These are phyloP conservation scores for Colletotrichum cuscutae DNA, from an alignment of 2,329 filamentous ascomycete genomes.

Conservation along the genomic window DNA sequence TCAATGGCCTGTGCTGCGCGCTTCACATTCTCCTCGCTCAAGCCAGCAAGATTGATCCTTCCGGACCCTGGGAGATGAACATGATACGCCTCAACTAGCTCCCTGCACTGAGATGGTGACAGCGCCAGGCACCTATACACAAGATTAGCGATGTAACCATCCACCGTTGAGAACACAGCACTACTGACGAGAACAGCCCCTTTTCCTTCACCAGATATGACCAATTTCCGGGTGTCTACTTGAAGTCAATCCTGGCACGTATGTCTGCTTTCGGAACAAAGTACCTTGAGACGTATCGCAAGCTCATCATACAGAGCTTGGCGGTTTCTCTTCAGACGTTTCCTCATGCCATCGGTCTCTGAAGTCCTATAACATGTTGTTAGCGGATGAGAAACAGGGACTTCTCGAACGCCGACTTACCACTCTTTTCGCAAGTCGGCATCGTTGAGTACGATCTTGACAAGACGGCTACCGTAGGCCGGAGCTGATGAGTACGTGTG, in stretches of 20 bases:
- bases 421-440: neutral
- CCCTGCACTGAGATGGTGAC: constrained; percentile 9
- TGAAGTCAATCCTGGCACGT: neutral
- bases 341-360: constrained; percentile 10
- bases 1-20: constrained; percentile 20
- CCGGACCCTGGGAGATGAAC: constrained; percentile 18
- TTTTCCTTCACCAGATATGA: constrained; percentile 13
- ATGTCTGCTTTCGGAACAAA: neutral
- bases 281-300: neutral
- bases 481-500: constrained; percentile 21
- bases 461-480: constrained; percentile 17
- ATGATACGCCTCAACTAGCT: neutral
- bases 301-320: neutral
- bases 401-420: neutral
- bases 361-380: neutral
- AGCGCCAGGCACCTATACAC: constrained; percentile 2
- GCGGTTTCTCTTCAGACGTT: constrained; percentile 7
- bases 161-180: too few species aligned
- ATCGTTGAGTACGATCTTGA: constrained; percentile 12
- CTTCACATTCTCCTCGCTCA: constrained; percentile 4
- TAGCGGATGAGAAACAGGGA: neutral
- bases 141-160: neutral
- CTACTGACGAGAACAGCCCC: constrained; percentile 25
- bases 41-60: constrained; percentile 19
- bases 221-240: constrained; percentile 27